A percentile compares a stretch with the other conserved stretches of the same genome.
Evolutionary conservation across 306 rosid species (phyloP).

Genomic region (Mimosa bimucronata): DNA sequence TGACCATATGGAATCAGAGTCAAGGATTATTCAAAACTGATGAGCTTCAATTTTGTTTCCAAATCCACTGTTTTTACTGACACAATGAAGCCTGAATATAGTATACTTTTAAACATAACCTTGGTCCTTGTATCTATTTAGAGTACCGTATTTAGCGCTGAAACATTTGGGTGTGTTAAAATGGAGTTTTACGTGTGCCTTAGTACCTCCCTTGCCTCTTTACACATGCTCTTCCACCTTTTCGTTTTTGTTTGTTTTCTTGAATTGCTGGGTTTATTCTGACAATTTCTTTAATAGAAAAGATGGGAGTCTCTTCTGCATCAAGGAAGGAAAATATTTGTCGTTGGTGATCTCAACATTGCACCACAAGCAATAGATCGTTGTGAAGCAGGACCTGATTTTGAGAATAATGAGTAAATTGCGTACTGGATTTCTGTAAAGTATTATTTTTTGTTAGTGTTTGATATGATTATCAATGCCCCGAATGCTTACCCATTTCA

Average conservation of each 20-base stretch:
- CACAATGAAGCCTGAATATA: slow-evolving; percentile 12
- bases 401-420: slow-evolving; percentile 79
- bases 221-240: slow-evolving; percentile 7
- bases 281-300: slow-evolving; percentile 61
- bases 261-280: slow-evolving; percentile 45
- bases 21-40: slow-evolving; percentile 3
- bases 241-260: slow-evolving; percentile 3
- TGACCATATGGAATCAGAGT: slow-evolving; percentile 18
- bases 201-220: slow-evolving; percentile 26
- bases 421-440: slow-evolving; percentile 34
- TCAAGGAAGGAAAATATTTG: slow-evolving; percentile 72
- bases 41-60: not conserved
- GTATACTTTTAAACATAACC: not conserved
- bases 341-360: slow-evolving; percentile 96
- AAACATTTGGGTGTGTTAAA: slow-evolving; percentile 2
- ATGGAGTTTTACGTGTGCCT: slow-evolving; percentile 9
- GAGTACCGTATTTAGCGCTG: not conserved
- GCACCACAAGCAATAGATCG: slow-evolving; percentile 87
- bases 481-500: slow-evolving; percentile 16
- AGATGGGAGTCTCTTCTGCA: slow-evolving; percentile 84
- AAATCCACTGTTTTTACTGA: not conserved
- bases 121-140: not conserved
- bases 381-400: slow-evolving; percentile 93
- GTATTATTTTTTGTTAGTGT: slow-evolving; percentile 15
- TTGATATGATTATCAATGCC: slow-evolving; percentile 20